Base-by-base conservation (phyloP, 1,284 basidiomycete genomes). In the Pseudozyma sp. region DNA sequence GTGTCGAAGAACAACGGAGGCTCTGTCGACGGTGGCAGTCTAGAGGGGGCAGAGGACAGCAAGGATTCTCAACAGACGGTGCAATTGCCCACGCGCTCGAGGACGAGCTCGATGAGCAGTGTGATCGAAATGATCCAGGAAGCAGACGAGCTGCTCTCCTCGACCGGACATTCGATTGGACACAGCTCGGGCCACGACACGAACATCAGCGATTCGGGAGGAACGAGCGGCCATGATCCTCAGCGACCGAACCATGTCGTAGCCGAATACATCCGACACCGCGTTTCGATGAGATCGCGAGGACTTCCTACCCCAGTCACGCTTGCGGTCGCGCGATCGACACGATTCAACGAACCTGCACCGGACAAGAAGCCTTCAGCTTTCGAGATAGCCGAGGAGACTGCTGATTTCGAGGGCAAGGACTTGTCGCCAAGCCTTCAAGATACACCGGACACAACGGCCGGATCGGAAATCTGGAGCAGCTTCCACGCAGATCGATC, bases 381-480 rank as follows among this genome's bases (percentile, higher is more conserved):
- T 1, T 29, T 2, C 2, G 44, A 47, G 14, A 37, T 46, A 16
- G 37, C 19, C 19, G 24, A 34, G 19, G 10, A 14, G 11, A 43
- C 52, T 0, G 11, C 14, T 11, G 24, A 50, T 7, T 24, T 13
- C 7, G 50, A 53, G 10, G 54, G 46, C 7, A 49, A 54, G 11
- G 40, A 16, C 19, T 16, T 14, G 47, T 74, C 66, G 5, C 51
- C 66, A 1, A 46, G 34, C 29, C 13, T 66, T 29, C 55, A 70
- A 33, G 71, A 75, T 14, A 75, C 71, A 19, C 71, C 71, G 0
- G 54, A 67, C 48, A 75, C 71, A 13, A 63, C 53, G 53, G 63
- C 59, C 0, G 67, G 71, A 3, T 75, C 71, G n/a, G 67, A 69
- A 30, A 62, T 69, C 39, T 75, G 71, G 71, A 63, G 54, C 10